A percentile compares a stretch with the other conserved stretches of the same genome.
These are phyloP conservation scores for Aspergillus funiculosus DNA, from an alignment of 495 filamentous ascomycete genomes.

Conservation along the genomic window DNA sequence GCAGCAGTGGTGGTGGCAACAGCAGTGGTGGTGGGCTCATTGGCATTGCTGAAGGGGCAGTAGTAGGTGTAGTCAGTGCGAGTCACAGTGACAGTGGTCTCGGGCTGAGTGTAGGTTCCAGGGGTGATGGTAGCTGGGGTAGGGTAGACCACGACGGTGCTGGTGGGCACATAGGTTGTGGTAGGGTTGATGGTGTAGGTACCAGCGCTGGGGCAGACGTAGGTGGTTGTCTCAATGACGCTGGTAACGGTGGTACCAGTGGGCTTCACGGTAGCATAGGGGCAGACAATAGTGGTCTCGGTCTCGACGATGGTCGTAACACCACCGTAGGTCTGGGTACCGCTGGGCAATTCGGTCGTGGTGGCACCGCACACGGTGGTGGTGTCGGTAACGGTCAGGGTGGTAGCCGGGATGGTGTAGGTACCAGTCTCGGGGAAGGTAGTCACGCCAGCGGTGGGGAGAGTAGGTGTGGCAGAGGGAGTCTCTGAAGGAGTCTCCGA, in stretches of 20 bases:
- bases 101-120: conserved; percentile 68
- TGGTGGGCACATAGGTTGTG: conserved; percentile 52
- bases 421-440: conserved; percentile 64
- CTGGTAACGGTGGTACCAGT: conserved; percentile 58
- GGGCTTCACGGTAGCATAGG: conserved; percentile 62
- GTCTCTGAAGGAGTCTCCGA: conserved; percentile 7
- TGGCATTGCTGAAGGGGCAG: conserved; percentile 59
- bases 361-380: conserved; percentile 63
- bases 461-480: conserved; percentile 29
- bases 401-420: conserved; percentile 77
- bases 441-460: conserved; percentile 63
- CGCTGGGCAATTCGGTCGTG: conserved; percentile 56
- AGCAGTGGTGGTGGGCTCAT: conserved; percentile 21
- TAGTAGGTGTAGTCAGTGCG: conserved; percentile 61
- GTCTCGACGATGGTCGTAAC: conserved; percentile 69
- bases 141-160: conserved; percentile 59
- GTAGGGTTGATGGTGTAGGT: conserved; percentile 75
- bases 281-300: conserved; percentile 66
- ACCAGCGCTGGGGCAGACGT: conserved; percentile 70
- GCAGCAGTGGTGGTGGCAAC: conserved; percentile 20
- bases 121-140: conserved; percentile 58
- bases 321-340: conserved; percentile 68
- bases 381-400: conserved; percentile 62
- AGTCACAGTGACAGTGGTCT: conserved; percentile 60
- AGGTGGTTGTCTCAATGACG: conserved; percentile 66